Evolutionary conservation across 169 alveolate genomes (phyloP).

Genomic region (Theileria annulata): DNA sequence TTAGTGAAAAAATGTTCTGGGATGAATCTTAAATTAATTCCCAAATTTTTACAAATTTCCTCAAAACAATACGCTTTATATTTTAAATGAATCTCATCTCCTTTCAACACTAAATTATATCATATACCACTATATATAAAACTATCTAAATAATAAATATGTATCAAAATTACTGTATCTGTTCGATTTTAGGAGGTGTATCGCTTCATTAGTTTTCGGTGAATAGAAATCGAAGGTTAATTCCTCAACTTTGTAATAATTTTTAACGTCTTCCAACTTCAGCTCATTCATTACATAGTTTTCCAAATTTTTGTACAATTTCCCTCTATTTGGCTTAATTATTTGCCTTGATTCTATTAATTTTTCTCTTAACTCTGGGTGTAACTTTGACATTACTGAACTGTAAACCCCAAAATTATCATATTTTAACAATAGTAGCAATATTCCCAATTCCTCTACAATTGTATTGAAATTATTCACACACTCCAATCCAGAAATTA

Average conservation of each 20-base stretch:
- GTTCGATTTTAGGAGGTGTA: conserved; percentile 27
- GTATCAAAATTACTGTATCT: conserved; percentile 27
- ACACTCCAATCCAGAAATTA: background rate
- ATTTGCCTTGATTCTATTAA: background rate
- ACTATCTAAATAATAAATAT: background rate
- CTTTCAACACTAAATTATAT: conserved; percentile 5
- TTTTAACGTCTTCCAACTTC: conserved; percentile 1
- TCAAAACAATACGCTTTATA: conserved; percentile 25
- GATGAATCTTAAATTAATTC: conserved; percentile 28
- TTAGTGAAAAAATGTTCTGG: conserved; percentile 37
- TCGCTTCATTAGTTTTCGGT: conserved; percentile 27
- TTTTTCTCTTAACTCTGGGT: background rate
- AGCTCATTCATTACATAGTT: conserved; percentile 11
- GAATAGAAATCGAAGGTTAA: conserved; percentile 52
- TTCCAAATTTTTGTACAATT: background rate
- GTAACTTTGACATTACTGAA: background rate
- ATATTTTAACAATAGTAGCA: background rate
- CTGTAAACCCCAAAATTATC: background rate
- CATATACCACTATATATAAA: background rate
- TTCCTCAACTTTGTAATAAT: conserved; percentile 22
- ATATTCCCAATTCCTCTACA: background rate
- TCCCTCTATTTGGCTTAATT: background rate
- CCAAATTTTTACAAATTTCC: conserved; percentile 16
- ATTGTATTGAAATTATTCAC: background rate
- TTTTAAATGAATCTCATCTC: conserved; percentile 30